Evolutionary conservation across 805 yeast genomes (phyloP).

Genomic region (Wickerhamiella azymoides): DNA sequence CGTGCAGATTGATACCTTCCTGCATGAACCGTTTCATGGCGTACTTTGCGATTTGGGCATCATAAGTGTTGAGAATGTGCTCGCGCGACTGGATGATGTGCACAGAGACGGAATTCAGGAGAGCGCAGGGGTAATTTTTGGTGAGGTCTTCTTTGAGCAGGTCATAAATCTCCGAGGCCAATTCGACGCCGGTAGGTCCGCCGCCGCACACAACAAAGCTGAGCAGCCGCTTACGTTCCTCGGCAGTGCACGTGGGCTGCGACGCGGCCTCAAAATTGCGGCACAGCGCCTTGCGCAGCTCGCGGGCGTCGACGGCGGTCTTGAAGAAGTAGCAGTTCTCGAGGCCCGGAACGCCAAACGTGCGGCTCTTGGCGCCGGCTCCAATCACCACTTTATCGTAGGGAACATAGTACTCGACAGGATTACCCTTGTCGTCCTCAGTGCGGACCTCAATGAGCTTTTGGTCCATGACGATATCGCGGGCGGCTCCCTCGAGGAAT

Average conservation of each 20-base stretch:
- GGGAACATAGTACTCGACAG: slow-evolving; percentile 43
- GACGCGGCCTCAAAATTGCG: slow-evolving; percentile 46
- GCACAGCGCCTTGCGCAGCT: slow-evolving; percentile 41
- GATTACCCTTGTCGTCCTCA: slow-evolving; percentile 28
- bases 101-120: slow-evolving; percentile 50
- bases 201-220: slow-evolving; percentile 62
- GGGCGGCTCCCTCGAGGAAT: slow-evolving; percentile 49
- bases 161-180: slow-evolving; percentile 60
- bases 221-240: slow-evolving; percentile 44
- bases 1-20: slow-evolving; percentile 48
- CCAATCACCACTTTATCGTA: slow-evolving; percentile 57
- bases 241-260: slow-evolving; percentile 49
- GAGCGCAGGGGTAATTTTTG: slow-evolving; percentile 41
- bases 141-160: slow-evolving; percentile 50
- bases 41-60: slow-evolving; percentile 47
- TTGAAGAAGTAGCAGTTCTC: slow-evolving; percentile 47
- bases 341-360: slow-evolving; percentile 60
- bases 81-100: slow-evolving; percentile 58
- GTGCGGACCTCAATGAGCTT: slow-evolving; percentile 44
- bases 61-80: slow-evolving; percentile 55
- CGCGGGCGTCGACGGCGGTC: slow-evolving; percentile 52
- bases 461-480: slow-evolving; percentile 41
- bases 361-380: slow-evolving; percentile 54
- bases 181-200: slow-evolving; percentile 64
- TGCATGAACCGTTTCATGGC: slow-evolving; percentile 50